Evolutionary conservation across 352 stramenopile genomes (phyloP).

Genomic region (Pythium apleroticum): DNA sequence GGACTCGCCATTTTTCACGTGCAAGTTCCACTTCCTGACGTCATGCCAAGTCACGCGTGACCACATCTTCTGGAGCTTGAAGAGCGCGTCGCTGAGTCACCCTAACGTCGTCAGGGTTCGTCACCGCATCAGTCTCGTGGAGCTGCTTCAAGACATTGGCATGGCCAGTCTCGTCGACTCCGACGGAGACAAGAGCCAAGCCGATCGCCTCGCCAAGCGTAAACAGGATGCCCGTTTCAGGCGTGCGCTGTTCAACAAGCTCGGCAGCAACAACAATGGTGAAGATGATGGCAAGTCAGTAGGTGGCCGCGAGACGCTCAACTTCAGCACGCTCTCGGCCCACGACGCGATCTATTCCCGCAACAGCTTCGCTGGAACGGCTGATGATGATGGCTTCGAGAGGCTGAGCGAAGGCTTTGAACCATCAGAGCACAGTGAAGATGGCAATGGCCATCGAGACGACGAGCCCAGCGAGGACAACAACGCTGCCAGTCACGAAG

Average conservation of each 20-base stretch:
- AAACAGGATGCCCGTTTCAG: conserved; percentile 35
- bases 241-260: conserved; percentile 33
- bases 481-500: not conserved
- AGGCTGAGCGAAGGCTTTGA: conserved; percentile 3
- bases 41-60: conserved; percentile 73
- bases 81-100: conserved; percentile 61
- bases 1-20: conserved; percentile 60
- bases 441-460: not conserved
- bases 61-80: conserved; percentile 71
- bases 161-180: conserved; percentile 49
- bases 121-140: conserved; percentile 55
- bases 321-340: conserved; percentile 32
- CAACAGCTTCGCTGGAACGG: conserved; percentile 6
- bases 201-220: conserved; percentile 6
- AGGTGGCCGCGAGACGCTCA: conserved; percentile 13
- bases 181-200: not conserved
- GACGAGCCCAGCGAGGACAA: conserved; percentile 2
- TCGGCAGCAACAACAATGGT: conserved; percentile 13
- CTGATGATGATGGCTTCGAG: conserved; percentile 22
- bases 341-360: conserved; percentile 46
- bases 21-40: conserved; percentile 72
- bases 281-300: conserved; percentile 8
- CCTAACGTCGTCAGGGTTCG: conserved; percentile 61
- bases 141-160: conserved; percentile 65
- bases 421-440: not conserved